Conservation (phyloP, 2,329 filamentous ascomycete genomes). For the Arthrobotrys musiformis region DNA sequence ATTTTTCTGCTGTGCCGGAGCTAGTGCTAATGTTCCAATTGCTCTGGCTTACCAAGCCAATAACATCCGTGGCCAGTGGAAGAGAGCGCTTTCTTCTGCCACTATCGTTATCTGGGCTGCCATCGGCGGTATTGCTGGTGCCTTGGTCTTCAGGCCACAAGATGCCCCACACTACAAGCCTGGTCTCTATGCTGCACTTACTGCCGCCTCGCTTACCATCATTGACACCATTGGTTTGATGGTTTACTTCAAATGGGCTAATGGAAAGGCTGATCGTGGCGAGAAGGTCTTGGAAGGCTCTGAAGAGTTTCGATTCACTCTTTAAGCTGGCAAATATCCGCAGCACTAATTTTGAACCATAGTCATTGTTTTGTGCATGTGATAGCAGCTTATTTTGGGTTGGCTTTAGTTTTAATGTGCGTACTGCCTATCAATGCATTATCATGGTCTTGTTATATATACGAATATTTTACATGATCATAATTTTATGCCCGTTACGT, state of each 20-base stretch:
- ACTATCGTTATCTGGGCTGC: slow-evolving; percentile 80
- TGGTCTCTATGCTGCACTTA: slow-evolving; percentile 38
- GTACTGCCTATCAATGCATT: background rate
- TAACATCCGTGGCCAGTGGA: slow-evolving; percentile 89
- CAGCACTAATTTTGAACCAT: too few species aligned
- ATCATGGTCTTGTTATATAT: background rate
- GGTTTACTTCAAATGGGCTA: slow-evolving; percentile 38
- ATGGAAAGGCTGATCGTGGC: slow-evolving; percentile 26
- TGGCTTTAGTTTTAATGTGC: background rate
- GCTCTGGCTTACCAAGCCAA: slow-evolving; percentile 84
- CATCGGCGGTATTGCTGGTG: slow-evolving; percentile 80
- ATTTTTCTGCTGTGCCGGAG: slow-evolving; percentile 78
- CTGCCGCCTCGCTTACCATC: slow-evolving; percentile 27
- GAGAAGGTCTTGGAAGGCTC: slow-evolving; percentile 43
- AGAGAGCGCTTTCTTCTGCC: slow-evolving; percentile 80
- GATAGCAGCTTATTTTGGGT: too few species aligned
- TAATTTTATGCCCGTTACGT: background rate
- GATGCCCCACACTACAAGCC: slow-evolving; percentile 40
- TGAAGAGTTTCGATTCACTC: slow-evolving; percentile 40
- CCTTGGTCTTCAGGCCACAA: slow-evolving; percentile 72
- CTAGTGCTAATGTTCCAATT: slow-evolving; percentile 79
- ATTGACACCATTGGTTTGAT: slow-evolving; percentile 28
- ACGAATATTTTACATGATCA: background rate
- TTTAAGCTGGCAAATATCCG: slow-evolving; percentile 20
- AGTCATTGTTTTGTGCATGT: too few species aligned